These are phyloP conservation scores for Claviceps capensis DNA, from an alignment of 2,329 filamentous ascomycete species.

Conservation along the genomic window DNA sequence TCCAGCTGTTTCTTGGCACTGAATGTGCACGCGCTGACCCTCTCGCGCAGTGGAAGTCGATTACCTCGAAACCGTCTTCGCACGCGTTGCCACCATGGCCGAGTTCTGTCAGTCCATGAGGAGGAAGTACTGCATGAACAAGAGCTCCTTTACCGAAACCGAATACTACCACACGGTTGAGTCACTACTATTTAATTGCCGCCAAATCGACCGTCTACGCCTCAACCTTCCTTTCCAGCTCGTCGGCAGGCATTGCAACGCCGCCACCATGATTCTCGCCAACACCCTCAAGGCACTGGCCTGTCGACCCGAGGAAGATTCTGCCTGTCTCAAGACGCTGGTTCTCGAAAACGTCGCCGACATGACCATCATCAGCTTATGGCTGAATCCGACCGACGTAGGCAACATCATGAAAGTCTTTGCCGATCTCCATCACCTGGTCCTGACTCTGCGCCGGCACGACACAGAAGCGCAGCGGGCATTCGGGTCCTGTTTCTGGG, in stretches of 20 bases:
- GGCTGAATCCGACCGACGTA: slow-evolving; percentile 37
- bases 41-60: slow-evolving; percentile 30
- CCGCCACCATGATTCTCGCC: slow-evolving; percentile 37
- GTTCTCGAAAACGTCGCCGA: slow-evolving; percentile 38
- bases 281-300: slow-evolving; percentile 36
- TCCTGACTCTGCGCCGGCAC: slow-evolving; percentile 32
- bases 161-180: slow-evolving; percentile 30
- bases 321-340: slow-evolving; percentile 27
- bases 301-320: slow-evolving; percentile 29
- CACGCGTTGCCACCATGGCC: slow-evolving; percentile 30
- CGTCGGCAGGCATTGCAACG: slow-evolving; percentile 29
- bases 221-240: slow-evolving; percentile 39
- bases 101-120: slow-evolving; percentile 30
- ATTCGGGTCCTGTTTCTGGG: slow-evolving; percentile 36
- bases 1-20: too few species aligned
- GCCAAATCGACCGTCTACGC: slow-evolving; percentile 31
- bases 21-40: slow-evolving; percentile 5
- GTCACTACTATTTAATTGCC: slow-evolving; percentile 29
- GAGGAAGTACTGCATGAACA: slow-evolving; percentile 33
- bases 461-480: slow-evolving; percentile 22
- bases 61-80: slow-evolving; percentile 32
- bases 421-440: slow-evolving; percentile 27
- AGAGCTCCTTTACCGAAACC: slow-evolving; percentile 33
- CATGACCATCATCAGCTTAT: slow-evolving; percentile 31
- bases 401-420: slow-evolving; percentile 32